phyloP scores from a whole-genome alignment of 495 filamentous ascomycete species.

The Durotheca rogersii region DNA sequence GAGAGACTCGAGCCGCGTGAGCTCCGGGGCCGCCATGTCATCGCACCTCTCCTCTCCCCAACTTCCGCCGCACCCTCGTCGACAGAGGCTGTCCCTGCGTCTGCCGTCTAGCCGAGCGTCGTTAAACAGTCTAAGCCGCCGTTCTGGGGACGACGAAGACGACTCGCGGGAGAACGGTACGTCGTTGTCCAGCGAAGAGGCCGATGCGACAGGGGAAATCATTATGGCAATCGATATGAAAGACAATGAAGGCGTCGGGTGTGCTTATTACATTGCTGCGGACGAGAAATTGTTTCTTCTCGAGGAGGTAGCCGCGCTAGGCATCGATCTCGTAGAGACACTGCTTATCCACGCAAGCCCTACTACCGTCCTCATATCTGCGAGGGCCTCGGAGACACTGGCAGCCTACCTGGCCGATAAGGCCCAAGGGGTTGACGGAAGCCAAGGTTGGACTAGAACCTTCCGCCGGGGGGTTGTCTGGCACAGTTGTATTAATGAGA shows the following conservation, averaged over 20 bases:
- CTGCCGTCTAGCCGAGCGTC: slow-evolving; percentile 21
- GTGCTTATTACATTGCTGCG: slow-evolving; percentile 77
- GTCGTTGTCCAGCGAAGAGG: slow-evolving; percentile 41
- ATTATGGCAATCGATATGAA: slow-evolving; percentile 83
- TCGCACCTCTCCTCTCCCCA: slow-evolving; percentile 29
- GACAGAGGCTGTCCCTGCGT: slow-evolving; percentile 30
- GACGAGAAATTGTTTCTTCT: slow-evolving; percentile 77
- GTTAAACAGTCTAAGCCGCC: slow-evolving; percentile 5
- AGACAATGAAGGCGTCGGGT: slow-evolving; percentile 68
- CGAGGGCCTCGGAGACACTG: slow-evolving; percentile 64
- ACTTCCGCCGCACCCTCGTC: slow-evolving; percentile 25
- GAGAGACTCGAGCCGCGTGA: slow-evolving; percentile 11
- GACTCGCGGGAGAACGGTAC: slow-evolving; percentile 3
- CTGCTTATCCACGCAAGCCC: slow-evolving; percentile 77
- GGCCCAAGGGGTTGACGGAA: slow-evolving; percentile 42
- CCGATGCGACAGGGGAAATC: slow-evolving; percentile 69
- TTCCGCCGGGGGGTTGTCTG: not conserved
- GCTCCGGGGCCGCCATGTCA: slow-evolving; percentile 1
- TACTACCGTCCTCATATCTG: slow-evolving; percentile 74
- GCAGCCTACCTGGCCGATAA: slow-evolving; percentile 47
- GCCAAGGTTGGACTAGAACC: slow-evolving; percentile 28
- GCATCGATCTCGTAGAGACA: slow-evolving; percentile 69
- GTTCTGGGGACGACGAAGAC: slow-evolving; percentile 10
- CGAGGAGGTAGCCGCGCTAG: slow-evolving; percentile 74
- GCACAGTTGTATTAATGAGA: slow-evolving; percentile 8